A percentile compares a stretch with the other conserved stretches of the same genome.
Conservation (phyloP, 768 basidiomycete species). For the Rhodotorula taiwanensis region DNA sequence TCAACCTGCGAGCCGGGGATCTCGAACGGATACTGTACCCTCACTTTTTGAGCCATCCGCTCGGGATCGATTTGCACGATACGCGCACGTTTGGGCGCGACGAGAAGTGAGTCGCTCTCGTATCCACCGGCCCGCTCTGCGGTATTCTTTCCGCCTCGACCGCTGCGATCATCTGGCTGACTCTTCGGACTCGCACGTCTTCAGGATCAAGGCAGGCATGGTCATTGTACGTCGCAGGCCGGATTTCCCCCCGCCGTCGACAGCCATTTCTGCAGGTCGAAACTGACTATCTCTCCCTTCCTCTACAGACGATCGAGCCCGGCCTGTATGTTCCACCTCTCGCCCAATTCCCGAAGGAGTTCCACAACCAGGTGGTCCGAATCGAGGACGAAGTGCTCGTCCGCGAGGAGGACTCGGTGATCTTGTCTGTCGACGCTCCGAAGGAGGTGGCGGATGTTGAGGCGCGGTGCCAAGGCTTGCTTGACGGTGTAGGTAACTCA, state of each 20-base stretch:
- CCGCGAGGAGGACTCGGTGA: slow-evolving; percentile 50
- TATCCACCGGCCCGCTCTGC: too few relatives aligned
- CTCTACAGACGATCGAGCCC: slow-evolving; percentile 39
- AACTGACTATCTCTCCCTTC: slow-evolving; percentile 39
- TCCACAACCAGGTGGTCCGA: slow-evolving; percentile 84
- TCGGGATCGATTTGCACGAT: slow-evolving; percentile 92
- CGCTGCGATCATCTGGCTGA: neutral
- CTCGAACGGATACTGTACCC: slow-evolving; percentile 74
- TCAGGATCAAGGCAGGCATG: slow-evolving; percentile 68
- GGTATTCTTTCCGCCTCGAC: slow-evolving; percentile 16
- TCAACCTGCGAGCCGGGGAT: slow-evolving; percentile 48
- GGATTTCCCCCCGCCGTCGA: too few relatives aligned
- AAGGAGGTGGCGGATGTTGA: slow-evolving; percentile 81
- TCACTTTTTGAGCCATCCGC: slow-evolving; percentile 83
- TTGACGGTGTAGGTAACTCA: slow-evolving; percentile 45
- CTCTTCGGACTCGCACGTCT: slow-evolving; percentile 2
- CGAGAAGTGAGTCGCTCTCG: slow-evolving; percentile 42
- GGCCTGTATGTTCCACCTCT: slow-evolving; percentile 83
- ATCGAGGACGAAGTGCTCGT: slow-evolving; percentile 76
- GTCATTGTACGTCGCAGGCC: slow-evolving; percentile 49
- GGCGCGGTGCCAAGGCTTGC: slow-evolving; percentile 65
- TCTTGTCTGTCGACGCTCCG: slow-evolving; percentile 66
- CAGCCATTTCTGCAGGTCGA: neutral
- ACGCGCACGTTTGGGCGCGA: slow-evolving; percentile 49
- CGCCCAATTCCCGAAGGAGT: slow-evolving; percentile 70